Evolutionary conservation across 495 filamentous ascomycete genomes (phyloP).

Genomic region (Coniosporium apollinis): DNA sequence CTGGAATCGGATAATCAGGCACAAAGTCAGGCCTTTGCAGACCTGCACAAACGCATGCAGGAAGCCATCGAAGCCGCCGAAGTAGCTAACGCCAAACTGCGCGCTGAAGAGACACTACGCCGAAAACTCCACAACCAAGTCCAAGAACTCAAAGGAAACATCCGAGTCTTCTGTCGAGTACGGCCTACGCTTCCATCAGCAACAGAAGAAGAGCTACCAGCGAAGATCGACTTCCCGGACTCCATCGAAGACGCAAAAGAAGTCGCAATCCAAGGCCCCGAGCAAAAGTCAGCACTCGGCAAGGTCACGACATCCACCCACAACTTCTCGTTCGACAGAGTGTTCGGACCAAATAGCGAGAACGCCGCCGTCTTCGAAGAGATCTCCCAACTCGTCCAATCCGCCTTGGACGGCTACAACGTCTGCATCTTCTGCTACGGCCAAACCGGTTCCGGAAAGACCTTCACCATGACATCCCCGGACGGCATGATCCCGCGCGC

Average conservation of each 20-base stretch:
- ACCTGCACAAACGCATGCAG: slow-evolving; percentile 58
- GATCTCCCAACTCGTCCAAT: slow-evolving; percentile 93
- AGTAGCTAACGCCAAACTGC: slow-evolving; percentile 61
- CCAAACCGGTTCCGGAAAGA: slow-evolving; percentile 94
- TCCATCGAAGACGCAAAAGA: slow-evolving; percentile 60
- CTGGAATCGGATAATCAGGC: slow-evolving; percentile 77
- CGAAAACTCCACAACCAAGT: slow-evolving; percentile 94
- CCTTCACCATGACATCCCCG: slow-evolving; percentile 69
- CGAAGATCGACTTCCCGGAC: slow-evolving; percentile 65
- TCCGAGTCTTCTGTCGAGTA: slow-evolving; percentile 93
- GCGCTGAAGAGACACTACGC: slow-evolving; percentile 78
- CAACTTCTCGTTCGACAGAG: slow-evolving; percentile 82
- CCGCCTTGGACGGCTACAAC: slow-evolving; percentile 92
- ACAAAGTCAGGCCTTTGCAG: slow-evolving; percentile 62
- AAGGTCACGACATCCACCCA: slow-evolving; percentile 56
- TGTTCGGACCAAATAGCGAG: slow-evolving; percentile 60
- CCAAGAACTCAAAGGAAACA: slow-evolving; percentile 97
- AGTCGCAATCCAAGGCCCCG: slow-evolving; percentile 64
- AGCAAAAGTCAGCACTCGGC: slow-evolving; percentile 72
- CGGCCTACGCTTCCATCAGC: slow-evolving; percentile 49
- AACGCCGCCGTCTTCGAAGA: slow-evolving; percentile 90
- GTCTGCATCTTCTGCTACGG: slow-evolving; percentile 99
- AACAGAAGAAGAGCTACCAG: slow-evolving; percentile 35
- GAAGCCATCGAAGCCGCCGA: slow-evolving; percentile 54
- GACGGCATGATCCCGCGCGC: slow-evolving; percentile 96